Percentiles rank a stretch among this genome's conserved stretches.
These are phyloP conservation scores for Trichoderma koningiopsis DNA, from an alignment of 2,329 filamentous ascomycete species.

Conservation along the genomic window DNA sequence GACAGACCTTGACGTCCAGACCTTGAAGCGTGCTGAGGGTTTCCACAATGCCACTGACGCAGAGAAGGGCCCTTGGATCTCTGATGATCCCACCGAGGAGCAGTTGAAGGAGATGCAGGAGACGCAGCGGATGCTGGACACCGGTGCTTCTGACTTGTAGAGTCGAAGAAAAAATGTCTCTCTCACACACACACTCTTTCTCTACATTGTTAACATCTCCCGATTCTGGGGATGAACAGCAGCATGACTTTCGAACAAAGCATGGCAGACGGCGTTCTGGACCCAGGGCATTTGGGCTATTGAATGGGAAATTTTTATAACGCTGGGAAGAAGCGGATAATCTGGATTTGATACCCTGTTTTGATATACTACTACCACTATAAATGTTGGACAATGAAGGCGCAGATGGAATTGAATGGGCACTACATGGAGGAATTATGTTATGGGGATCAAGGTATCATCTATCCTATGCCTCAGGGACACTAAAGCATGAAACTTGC, in stretches of 20 bases:
- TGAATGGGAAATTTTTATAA: constrained; percentile 21
- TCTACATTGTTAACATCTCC: background rate
- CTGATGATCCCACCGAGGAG: constrained; percentile 67
- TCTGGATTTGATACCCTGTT: constrained; percentile 32
- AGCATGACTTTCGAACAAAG: constrained; percentile 25
- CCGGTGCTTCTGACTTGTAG: constrained; percentile 31
- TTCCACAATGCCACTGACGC: constrained; percentile 78
- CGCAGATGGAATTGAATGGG: constrained; percentile 12
- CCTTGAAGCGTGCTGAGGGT: constrained; percentile 82
- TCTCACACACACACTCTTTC: too few species aligned
- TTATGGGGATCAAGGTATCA: background rate
- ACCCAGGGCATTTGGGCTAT: constrained; percentile 26
- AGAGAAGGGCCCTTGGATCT: constrained; percentile 84
- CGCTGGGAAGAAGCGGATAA: constrained; percentile 22
- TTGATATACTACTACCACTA: constrained; percentile 23
- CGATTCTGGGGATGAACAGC: background rate
- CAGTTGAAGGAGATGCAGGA: constrained; percentile 63
- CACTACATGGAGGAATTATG: background rate
- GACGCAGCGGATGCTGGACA: constrained; percentile 56
- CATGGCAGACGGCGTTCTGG: constrained; percentile 38
- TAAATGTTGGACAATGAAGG: constrained; percentile 21
- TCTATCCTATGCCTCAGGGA: background rate
- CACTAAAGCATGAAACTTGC: background rate
- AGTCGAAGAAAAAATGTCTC: background rate
- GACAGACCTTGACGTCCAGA: constrained; percentile 91